Conservation (phyloP, 2,329 filamentous ascomycete genomes). For the Septoria petroselini region DNA sequence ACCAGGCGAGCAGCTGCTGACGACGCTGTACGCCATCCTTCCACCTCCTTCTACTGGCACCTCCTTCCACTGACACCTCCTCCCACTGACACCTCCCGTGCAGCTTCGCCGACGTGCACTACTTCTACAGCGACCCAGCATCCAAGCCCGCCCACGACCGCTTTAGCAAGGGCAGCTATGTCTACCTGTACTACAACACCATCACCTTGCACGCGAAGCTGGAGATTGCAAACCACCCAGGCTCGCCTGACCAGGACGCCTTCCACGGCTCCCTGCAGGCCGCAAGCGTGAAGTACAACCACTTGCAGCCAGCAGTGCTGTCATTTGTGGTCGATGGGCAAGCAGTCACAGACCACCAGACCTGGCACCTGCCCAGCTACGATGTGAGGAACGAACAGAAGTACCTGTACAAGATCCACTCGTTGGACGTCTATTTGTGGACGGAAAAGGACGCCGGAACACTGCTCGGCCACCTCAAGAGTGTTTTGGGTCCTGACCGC, state of each 20-base stretch:
- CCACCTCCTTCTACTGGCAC: too few species aligned
- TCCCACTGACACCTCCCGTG: too few species aligned
- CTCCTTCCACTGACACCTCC: too few species aligned
- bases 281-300: constrained; percentile 65
- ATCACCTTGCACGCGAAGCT: constrained; percentile 64
- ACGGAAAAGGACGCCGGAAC: constrained; percentile 67
- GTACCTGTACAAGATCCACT: constrained; percentile 75
- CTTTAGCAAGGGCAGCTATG: constrained; percentile 75
- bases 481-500: constrained; percentile 60
- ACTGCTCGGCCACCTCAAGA: constrained; percentile 66
- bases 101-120: constrained; percentile 76
- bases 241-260: constrained; percentile 73
- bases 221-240: constrained; percentile 72
- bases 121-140: constrained; percentile 68
- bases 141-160: constrained; percentile 71
- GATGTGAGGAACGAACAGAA: constrained; percentile 71
- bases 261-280: constrained; percentile 64
- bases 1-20: constrained; percentile 47
- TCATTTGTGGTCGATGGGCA: constrained; percentile 60
- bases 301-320: constrained; percentile 70
- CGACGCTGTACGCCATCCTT: constrained; percentile 51
- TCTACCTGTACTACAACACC: constrained; percentile 75
- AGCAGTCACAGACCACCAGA: constrained; percentile 44
- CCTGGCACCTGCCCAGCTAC: constrained; percentile 74
- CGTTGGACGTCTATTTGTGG: constrained; percentile 77